These are phyloP conservation scores for Mortierella sp. DNA, from an alignment of 371 early-diverging fungal species.

Conservation along the genomic window DNA sequence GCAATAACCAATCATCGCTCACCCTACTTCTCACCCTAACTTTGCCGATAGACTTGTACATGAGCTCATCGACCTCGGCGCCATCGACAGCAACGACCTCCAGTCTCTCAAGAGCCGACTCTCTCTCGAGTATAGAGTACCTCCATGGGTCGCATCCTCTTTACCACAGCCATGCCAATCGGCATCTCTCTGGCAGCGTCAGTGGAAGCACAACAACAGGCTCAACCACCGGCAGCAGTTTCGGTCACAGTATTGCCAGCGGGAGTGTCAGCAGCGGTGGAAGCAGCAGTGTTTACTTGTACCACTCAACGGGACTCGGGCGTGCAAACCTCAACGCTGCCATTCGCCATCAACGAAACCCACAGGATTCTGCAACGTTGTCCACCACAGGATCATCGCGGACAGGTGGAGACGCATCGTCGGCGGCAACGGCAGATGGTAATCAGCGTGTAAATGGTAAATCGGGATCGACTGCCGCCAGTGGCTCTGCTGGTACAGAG, in stretches of 20 bases:
- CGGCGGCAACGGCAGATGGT: background rate
- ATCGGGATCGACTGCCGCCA: constrained; percentile 14
- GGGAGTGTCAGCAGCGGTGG: constrained; percentile 32
- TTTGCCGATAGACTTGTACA: constrained; percentile 36
- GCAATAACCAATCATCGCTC: background rate
- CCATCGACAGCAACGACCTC: constrained; percentile 46
- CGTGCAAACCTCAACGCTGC: constrained; percentile 48
- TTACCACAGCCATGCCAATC: constrained; percentile 16
- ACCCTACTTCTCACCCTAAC: background rate
- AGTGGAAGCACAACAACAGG: constrained; percentile 33
- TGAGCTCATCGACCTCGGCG: constrained; percentile 42
- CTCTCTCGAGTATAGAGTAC: constrained; percentile 49
- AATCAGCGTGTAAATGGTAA: background rate
- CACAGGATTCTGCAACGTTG: background rate
- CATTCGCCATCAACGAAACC: constrained; percentile 27
- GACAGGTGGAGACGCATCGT: background rate
- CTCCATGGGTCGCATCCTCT: constrained; percentile 23
- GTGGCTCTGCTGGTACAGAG: constrained; percentile 39
- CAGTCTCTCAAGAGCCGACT: constrained; percentile 51
- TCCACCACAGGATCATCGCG: background rate
- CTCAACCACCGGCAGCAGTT: constrained; percentile 33
- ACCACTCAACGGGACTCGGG: constrained; percentile 26
- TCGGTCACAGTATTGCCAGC: constrained; percentile 20
- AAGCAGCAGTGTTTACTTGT: constrained; percentile 3
- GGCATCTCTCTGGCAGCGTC: constrained; percentile 27